phyloP scores from a whole-genome alignment of 2,329 filamentous ascomycete species.

The Thermoascus crustaceus region DNA sequence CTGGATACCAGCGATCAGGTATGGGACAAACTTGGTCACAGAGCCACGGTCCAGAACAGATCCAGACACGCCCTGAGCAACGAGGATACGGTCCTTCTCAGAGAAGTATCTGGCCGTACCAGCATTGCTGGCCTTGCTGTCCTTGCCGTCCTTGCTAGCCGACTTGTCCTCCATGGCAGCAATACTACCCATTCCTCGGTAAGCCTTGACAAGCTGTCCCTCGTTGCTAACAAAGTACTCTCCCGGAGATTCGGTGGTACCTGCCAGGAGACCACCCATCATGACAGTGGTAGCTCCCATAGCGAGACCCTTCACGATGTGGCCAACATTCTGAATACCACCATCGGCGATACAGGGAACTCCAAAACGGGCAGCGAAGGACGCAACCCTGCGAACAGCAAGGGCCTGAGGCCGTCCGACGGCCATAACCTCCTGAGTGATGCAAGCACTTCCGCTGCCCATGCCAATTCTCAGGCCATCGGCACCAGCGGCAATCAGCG shows the following conservation, averaged over 20 bases:
- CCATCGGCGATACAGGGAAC: constrained; percentile 97
- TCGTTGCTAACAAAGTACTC: constrained; percentile 94
- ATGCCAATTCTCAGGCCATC: constrained; percentile 98
- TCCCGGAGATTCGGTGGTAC: constrained; percentile 94
- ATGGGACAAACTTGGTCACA: constrained; percentile 90
- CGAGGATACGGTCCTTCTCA: constrained; percentile 86
- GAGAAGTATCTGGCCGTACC: constrained; percentile 98
- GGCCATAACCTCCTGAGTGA: constrained; percentile 99
- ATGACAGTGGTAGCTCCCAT: constrained; percentile 93
- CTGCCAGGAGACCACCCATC: constrained; percentile 97
- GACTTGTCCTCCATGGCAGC: constrained; percentile 99
- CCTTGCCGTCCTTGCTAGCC: constrained; percentile 65
- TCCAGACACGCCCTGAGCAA: constrained; percentile 93
- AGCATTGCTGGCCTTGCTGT: constrained; percentile 66
- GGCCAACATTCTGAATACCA: constrained; percentile 95
- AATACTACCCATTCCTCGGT: constrained; percentile 98
- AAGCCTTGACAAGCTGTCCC: constrained; percentile 97
- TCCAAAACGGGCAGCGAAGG: constrained; percentile 85
- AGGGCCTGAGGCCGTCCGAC: constrained; percentile 94
- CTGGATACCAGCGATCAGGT: constrained; percentile 90
- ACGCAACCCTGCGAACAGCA: constrained; percentile 79
- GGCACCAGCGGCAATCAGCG: constrained; percentile 83
- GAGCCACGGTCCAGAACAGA: constrained; percentile 54
- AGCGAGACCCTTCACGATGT: constrained; percentile 96
- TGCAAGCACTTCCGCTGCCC: constrained; percentile 96